phyloP scores from a whole-genome alignment of 1,284 basidiomycete species.

The Trichosporon sp. region DNA sequence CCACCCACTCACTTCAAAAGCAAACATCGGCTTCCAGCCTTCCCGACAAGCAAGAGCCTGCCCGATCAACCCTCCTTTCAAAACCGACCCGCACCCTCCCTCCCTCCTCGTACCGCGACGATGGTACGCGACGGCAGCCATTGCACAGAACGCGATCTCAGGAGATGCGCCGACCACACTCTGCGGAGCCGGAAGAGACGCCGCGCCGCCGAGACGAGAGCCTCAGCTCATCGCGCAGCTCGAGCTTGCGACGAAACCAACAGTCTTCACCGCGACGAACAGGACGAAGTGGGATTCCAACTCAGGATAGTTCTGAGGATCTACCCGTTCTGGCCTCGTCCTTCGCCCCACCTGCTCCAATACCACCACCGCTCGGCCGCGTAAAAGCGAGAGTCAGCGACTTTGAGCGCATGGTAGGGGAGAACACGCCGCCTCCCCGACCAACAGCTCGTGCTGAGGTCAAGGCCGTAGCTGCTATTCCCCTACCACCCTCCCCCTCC shows the following conservation, averaged over 20 bases:
- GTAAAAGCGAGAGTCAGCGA: not conserved
- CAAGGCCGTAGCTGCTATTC: constrained; percentile 9
- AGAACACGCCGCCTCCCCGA: not conserved
- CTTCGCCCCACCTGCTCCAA: not conserved
- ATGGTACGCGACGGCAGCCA: not conserved
- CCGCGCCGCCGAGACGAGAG: not conserved
- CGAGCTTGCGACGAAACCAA: not conserved
- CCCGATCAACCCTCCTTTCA: not conserved
- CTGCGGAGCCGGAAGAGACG: not conserved
- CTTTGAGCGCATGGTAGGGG: not conserved
- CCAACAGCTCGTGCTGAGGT: not conserved
- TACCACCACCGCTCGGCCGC: not conserved
- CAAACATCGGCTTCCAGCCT: not conserved
- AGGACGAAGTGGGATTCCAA: not conserved
- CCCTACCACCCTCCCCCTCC: constrained; percentile 1
- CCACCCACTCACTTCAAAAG: not conserved
- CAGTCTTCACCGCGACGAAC: not conserved
- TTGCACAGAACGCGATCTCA: not conserved
- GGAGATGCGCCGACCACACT: not conserved
- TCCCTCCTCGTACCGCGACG: not conserved
- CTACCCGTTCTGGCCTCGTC: not conserved
- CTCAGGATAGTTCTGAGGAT: not conserved
- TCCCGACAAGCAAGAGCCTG: not conserved
- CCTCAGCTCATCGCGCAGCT: not conserved
- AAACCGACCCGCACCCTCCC: not conserved